Conservation (phyloP, 169 alveolate genomes). For the Plasmodium sp. region DNA sequence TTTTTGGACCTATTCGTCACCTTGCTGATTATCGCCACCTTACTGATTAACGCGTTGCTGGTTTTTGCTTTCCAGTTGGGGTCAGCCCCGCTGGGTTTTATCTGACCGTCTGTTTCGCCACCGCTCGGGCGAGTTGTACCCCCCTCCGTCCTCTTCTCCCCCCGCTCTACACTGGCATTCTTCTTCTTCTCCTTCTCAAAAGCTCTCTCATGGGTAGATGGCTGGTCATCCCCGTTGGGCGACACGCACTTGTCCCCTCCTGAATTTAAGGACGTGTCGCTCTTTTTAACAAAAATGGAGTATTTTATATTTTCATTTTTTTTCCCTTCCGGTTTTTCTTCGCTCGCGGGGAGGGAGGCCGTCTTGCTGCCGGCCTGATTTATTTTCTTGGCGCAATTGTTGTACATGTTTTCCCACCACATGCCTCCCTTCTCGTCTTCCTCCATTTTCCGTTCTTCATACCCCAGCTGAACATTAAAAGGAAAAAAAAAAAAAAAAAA, state of each 20-base stretch:
- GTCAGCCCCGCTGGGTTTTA: neutral
- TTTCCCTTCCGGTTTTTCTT: neutral
- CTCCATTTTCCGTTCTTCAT: conserved; percentile 24
- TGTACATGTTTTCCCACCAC: conserved; percentile 75
- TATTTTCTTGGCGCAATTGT: conserved; percentile 53
- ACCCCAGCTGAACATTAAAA: conserved; percentile 19
- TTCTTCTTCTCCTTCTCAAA: neutral
- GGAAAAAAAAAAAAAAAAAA: neutral
- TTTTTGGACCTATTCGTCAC: neutral
- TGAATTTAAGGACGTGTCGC: neutral
- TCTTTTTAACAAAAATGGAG: conserved; percentile 46
- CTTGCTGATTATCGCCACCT: neutral
- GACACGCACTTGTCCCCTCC: neutral
- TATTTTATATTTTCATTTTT: conserved; percentile 20
- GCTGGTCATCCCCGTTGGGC: neutral
- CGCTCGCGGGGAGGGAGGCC: neutral
- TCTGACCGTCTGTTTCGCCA: neutral
- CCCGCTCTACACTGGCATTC: neutral
- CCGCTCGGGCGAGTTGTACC: neutral
- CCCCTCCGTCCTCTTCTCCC: neutral
- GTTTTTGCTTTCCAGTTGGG: neutral
- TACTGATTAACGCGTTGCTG: neutral
- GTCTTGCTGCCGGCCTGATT: neutral
- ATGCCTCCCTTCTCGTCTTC: conserved; percentile 3
- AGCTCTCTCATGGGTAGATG: neutral